Conservation (phyloP, 2,329 filamentous ascomycete genomes). For the Metarhizium brunneum region DNA sequence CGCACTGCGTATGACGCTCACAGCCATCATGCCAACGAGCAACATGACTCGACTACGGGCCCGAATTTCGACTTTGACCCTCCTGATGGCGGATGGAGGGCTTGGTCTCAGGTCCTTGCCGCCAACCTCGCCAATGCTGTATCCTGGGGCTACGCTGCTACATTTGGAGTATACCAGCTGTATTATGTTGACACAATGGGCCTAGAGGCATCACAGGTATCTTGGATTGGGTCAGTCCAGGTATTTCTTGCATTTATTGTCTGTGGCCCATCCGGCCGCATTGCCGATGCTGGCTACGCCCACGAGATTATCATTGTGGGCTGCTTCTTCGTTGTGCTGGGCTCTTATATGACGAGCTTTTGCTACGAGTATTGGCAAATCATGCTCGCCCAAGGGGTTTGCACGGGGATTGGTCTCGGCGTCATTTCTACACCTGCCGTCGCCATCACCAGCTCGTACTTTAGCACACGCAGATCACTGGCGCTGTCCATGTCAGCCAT, state of each 20-base stretch:
- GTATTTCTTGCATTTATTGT: slow-evolving; percentile 39
- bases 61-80: slow-evolving; percentile 4
- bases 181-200: slow-evolving; percentile 30
- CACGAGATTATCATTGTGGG: slow-evolving; percentile 31
- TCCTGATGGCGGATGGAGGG: slow-evolving; percentile 36
- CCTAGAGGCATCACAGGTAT: slow-evolving; percentile 25
- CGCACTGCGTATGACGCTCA: not conserved
- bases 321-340: slow-evolving; percentile 31
- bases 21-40: not conserved
- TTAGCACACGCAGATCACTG: slow-evolving; percentile 44
- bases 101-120: slow-evolving; percentile 42
- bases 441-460: slow-evolving; percentile 53
- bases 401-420: slow-evolving; percentile 42
- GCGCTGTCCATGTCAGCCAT: slow-evolving; percentile 52
- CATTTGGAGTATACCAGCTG: slow-evolving; percentile 46
- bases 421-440: slow-evolving; percentile 50
- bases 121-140: slow-evolving; percentile 38
- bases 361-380: slow-evolving; percentile 41
- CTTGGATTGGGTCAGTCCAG: slow-evolving; percentile 41
- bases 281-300: slow-evolving; percentile 41
- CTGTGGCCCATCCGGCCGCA: slow-evolving; percentile 37
- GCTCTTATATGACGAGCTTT: slow-evolving; percentile 38
- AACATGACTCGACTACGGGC: not conserved
- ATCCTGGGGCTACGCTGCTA: slow-evolving; percentile 39
- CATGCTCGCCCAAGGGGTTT: slow-evolving; percentile 43